Evolutionary conservation across 352 stramenopile species (phyloP).

Genomic region (Pythium oligandrum): DNA sequence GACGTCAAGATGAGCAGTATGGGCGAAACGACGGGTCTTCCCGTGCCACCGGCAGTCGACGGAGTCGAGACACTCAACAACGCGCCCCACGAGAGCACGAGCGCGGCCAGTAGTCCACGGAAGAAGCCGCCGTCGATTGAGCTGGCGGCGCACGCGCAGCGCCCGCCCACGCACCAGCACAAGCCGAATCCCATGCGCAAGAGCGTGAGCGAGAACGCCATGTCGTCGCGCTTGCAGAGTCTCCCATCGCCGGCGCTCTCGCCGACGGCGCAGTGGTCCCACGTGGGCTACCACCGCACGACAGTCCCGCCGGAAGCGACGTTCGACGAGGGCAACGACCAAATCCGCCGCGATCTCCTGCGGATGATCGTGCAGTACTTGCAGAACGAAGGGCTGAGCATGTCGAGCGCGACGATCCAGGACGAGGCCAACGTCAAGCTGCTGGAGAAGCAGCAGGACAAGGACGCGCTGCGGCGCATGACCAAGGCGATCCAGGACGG

Average conservation of each 20-base stretch:
- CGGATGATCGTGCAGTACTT: conserved; percentile 87
- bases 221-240: conserved; percentile 1
- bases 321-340: conserved; percentile 62
- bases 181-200: conserved; percentile 8
- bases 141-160: neutral
- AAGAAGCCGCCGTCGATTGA: neutral
- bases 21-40: too few relatives aligned
- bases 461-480: conserved; percentile 68
- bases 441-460: conserved; percentile 62
- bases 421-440: conserved; percentile 86
- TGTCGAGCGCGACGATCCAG: conserved; percentile 82
- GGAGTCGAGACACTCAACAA: too few relatives aligned
- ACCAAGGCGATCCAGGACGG: conserved; percentile 73
- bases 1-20: too few relatives aligned
- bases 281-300: conserved; percentile 81
- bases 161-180: neutral
- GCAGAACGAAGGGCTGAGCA: conserved; percentile 71
- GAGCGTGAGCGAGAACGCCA: conserved; percentile 17
- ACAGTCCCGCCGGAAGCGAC: conserved; percentile 75
- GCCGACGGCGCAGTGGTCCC: conserved; percentile 40
- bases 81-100: neutral
- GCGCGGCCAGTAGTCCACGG: neutral
- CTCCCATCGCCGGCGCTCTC: neutral
- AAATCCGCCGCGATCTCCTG: conserved; percentile 83
- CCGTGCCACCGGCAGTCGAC: too few relatives aligned